A percentile compares a stretch with the other conserved stretches of the same genome.
Conservation (phyloP, 345 rosid genomes). For the Boechera stricta region DNA sequence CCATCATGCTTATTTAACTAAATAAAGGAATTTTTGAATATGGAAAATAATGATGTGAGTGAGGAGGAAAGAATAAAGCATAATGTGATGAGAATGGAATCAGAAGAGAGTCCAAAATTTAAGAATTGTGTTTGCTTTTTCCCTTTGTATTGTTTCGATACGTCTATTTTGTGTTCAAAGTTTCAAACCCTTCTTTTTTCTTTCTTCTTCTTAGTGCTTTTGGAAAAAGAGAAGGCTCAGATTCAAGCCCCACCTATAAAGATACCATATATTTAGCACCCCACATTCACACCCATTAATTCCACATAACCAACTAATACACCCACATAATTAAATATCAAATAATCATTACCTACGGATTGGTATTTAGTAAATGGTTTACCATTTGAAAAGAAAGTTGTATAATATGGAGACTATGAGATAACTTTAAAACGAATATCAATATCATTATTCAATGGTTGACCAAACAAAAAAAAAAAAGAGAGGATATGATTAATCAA, state of each 20-base stretch:
- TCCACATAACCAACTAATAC: conserved; percentile 33
- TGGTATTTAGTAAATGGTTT: conserved; percentile 23
- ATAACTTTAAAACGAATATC: background rate
- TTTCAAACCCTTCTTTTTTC: conserved; percentile 39
- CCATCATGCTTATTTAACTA: background rate
- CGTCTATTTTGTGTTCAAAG: conserved; percentile 41
- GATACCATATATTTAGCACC: conserved; percentile 41
- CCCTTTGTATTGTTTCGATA: conserved; percentile 45
- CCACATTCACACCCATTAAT: conserved; percentile 42
- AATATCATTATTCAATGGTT: background rate
- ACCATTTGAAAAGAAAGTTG: background rate
- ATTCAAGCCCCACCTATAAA: conserved; percentile 47
- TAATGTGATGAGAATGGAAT: conserved; percentile 44
- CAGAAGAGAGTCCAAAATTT: conserved; percentile 40
- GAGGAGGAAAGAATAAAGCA: conserved; percentile 41
- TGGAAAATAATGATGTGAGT: conserved; percentile 15
- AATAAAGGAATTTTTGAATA: conserved; percentile 1
- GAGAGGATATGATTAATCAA: background rate
- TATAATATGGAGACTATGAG: background rate
- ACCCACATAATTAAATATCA: conserved; percentile 9
- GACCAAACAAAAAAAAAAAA: background rate
- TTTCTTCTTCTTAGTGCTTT: conserved; percentile 40
- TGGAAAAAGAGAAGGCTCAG: conserved; percentile 40
- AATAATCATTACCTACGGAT: conserved; percentile 21
- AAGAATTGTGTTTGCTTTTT: conserved; percentile 41